These are phyloP conservation scores for Paraconiothyrium sp. DNA, from an alignment of 2,329 filamentous ascomycete genomes.

Conservation along the genomic window DNA sequence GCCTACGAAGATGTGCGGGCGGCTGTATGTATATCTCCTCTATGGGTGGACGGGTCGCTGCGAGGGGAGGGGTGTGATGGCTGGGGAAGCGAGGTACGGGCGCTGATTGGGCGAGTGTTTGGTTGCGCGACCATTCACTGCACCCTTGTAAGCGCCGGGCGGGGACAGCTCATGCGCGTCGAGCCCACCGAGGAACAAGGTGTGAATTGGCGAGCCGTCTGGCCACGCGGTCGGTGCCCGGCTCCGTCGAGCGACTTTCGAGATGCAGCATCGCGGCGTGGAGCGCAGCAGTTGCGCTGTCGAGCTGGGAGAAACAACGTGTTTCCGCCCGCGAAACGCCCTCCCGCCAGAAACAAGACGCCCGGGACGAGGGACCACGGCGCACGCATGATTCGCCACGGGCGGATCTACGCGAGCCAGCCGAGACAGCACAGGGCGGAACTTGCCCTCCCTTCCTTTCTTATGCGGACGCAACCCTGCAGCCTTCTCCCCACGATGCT, in stretches of 20 bases:
- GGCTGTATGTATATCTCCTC: conserved; percentile 36
- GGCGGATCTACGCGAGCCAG: conserved; percentile 12
- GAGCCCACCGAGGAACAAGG: conserved; percentile 9
- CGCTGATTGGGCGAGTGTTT: conserved; percentile 45
- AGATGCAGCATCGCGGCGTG: neutral
- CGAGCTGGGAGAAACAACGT: conserved; percentile 9
- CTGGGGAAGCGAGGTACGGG: conserved; percentile 23
- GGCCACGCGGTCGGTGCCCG: conserved; percentile 12
- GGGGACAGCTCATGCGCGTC: conserved; percentile 33
- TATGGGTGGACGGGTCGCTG: conserved; percentile 9
- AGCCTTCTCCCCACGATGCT: conserved; percentile 4
- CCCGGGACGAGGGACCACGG: neutral
- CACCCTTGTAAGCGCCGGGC: conserved; percentile 43
- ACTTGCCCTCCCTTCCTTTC: conserved; percentile 7
- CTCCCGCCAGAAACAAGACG: neutral
- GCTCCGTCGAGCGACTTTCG: neutral
- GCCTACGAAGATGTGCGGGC: conserved; percentile 26
- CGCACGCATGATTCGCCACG: conserved; percentile 3
- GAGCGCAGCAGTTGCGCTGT: conserved; percentile 2
- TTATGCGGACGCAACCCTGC: conserved; percentile 20
- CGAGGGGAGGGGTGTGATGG: conserved; percentile 33
- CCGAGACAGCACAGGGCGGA: conserved; percentile 18
- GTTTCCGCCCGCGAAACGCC: conserved; percentile 10
- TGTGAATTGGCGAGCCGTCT: conserved; percentile 6
- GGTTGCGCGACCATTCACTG: conserved; percentile 43